Evolutionary conservation across 495 filamentous ascomycete genomes (phyloP), one percentile per base, ranked within the genome.

Genomic region (Aspergillus biplanus): DNA sequence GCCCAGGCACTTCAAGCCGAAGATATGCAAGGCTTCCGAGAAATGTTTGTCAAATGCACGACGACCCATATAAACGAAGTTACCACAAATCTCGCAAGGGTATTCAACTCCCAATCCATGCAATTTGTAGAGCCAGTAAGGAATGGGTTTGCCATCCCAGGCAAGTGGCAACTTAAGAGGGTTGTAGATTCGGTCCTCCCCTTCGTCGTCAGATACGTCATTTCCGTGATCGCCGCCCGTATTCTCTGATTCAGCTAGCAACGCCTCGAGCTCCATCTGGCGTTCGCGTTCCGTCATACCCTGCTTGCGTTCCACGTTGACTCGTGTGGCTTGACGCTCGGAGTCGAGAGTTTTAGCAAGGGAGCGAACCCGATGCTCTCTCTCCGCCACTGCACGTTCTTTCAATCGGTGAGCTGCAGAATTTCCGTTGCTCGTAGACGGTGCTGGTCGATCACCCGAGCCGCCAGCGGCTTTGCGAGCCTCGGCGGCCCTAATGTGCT

Each of bases 11-110:
- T 95, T 95, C 64, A 99, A 75, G 5, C 96, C 96, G 66, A 96
- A 92, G 39, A 97, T 90, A 71, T 99, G 95, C 56, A 90, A 80
- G 11, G 92, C 88, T 73, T 98, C 95, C 62, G 92, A 93, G 78
- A 99, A 99, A 70, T 99, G 95, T 81, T 98, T 99, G 70, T 99
- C 95, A 62, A 97, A 99, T 2, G 93, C 94, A 18, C 95, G 86
- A 47, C 95, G 85, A 16, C 95, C 95, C 86, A 96, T 96, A 78
- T 99, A 99, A 53, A 97, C 92, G 71, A 90, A 97, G 75, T 97
- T 97, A 53, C 95, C 95, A 73, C 96, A 99, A 47, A 99, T 91
- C 70, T 98, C 94, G 78, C 95, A 99, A 4, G 89, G 83, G 65
- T 97, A 97, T 68, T 99, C 95, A 39, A 97, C 92, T 8, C 95